phyloP scores from a whole-genome alignment of 1,284 basidiomycete genomes.

The Tilletia walkeri region DNA sequence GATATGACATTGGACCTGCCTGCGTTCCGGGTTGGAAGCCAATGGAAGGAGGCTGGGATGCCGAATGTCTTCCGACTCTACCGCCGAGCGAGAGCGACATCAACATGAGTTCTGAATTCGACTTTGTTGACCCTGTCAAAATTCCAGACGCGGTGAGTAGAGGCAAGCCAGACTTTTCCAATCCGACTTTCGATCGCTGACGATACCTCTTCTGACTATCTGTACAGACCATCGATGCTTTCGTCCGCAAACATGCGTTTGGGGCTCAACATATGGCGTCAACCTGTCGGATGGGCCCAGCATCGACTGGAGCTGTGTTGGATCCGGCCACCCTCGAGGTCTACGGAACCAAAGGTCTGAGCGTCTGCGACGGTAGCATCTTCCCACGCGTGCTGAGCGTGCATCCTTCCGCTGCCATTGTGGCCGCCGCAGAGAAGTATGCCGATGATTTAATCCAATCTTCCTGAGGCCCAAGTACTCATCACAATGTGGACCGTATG shows the following conservation, averaged over 20 bases:
- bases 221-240: constrained; percentile 4
- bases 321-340: constrained; percentile 33
- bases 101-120: not conserved
- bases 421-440: constrained; percentile 38
- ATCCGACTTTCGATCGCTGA: too few relatives aligned
- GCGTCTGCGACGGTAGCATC: constrained; percentile 42
- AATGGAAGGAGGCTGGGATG: constrained; percentile 17
- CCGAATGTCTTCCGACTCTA: not conserved
- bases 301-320: constrained; percentile 30
- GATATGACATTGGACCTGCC: constrained; percentile 17
- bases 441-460: constrained; percentile 25
- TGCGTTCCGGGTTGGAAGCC: constrained; percentile 20
- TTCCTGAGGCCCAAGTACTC: not conserved
- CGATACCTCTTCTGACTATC: not conserved
- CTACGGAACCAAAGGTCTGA: constrained; percentile 33
- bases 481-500: too few relatives aligned
- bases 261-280: constrained; percentile 20
- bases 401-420: constrained; percentile 38
- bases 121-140: constrained; percentile 15
- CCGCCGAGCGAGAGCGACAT: not conserved
- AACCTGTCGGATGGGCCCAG: constrained; percentile 31
- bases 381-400: constrained; percentile 44
- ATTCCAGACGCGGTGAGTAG: constrained; percentile 14
- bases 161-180: too few relatives aligned
- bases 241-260: constrained; percentile 8